A percentile compares a stretch with the other conserved stretches of the same genome.
Conservation (phyloP, 2,329 filamentous ascomycete genomes). For the Chrysoporthe cubensis region DNA sequence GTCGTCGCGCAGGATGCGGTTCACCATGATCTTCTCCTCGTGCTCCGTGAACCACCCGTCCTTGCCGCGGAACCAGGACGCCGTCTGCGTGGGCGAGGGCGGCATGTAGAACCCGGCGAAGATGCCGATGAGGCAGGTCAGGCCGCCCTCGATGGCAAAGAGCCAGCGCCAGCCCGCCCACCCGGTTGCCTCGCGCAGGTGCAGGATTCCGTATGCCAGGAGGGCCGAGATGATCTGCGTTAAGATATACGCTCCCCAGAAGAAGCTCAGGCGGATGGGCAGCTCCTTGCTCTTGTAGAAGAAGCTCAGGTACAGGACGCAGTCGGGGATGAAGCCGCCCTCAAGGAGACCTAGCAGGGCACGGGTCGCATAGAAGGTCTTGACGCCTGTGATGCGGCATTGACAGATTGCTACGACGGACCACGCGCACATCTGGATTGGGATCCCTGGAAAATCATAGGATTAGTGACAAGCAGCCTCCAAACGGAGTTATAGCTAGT, state of each 20-base stretch:
- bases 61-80: conserved; percentile 57
- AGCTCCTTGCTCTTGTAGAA: conserved; percentile 72
- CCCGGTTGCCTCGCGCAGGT: conserved; percentile 51
- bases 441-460: conserved; percentile 44
- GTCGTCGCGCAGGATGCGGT: conserved; percentile 49
- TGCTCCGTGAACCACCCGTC: conserved; percentile 61
- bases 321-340: conserved; percentile 48
- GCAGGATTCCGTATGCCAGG: conserved; percentile 58
- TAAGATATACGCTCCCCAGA: conserved; percentile 64
- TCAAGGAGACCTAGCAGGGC: conserved; percentile 48
- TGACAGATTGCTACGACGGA: conserved; percentile 43
- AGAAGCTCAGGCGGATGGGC: conserved; percentile 65
- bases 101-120: conserved; percentile 54
- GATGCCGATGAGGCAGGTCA: conserved; percentile 37
- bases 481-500: not conserved
- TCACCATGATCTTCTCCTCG: conserved; percentile 67
- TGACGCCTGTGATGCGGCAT: conserved; percentile 47
- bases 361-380: conserved; percentile 46
- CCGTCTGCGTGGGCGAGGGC: conserved; percentile 62
- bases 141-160: conserved; percentile 30
- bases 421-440: conserved; percentile 48
- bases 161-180: conserved; percentile 51
- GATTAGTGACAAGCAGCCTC: not conserved
- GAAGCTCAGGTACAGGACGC: conserved; percentile 67
- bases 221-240: conserved; percentile 56